Evolutionary conservation across 192 early-diverging fungal species (phyloP).

Genomic region (Coemansia javaensis): DNA sequence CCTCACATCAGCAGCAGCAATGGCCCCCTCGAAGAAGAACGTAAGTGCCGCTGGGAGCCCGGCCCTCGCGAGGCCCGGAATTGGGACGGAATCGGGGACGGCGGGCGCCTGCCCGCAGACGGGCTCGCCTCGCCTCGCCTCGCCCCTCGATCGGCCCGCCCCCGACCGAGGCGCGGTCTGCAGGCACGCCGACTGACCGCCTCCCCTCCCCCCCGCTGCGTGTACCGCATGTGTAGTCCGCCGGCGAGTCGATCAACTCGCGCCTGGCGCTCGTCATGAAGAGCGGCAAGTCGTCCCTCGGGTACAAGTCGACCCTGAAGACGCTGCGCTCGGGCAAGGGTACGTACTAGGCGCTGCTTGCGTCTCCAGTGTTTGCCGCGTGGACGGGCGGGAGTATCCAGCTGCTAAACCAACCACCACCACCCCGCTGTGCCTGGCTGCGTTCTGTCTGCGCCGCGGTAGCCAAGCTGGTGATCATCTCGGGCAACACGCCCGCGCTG

Average conservation of each 20-base stretch:
- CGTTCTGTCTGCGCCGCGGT: background rate
- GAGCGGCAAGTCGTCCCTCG: slow-evolving; percentile 96
- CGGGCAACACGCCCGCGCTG: slow-evolving; percentile 98
- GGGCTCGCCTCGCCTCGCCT: no score
- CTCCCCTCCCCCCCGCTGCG: no score
- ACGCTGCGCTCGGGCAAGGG: slow-evolving; percentile 90
- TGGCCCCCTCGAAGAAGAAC: slow-evolving; percentile 53
- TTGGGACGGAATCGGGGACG: no score
- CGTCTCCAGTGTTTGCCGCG: no score
- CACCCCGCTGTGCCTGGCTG: background rate
- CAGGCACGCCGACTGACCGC: no score
- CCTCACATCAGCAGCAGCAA: slow-evolving; percentile 39
- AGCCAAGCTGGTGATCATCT: slow-evolving; percentile 98
- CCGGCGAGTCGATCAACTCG: slow-evolving; percentile 95
- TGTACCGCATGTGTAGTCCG: slow-evolving; percentile 68
- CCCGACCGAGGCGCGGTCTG: no score
- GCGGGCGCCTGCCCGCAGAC: no score
- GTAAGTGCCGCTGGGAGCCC: slow-evolving; percentile 25
- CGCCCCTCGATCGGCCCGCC: no score
- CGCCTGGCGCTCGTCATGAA: slow-evolving; percentile 98
- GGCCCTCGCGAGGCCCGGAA: no score
- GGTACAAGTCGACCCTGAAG: slow-evolving; percentile 99
- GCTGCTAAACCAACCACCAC: no score
- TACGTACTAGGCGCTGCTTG: no score
- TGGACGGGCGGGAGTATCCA: no score